Conservation (phyloP, 441 rosid species). For the Francoa sonchifolia region DNA sequence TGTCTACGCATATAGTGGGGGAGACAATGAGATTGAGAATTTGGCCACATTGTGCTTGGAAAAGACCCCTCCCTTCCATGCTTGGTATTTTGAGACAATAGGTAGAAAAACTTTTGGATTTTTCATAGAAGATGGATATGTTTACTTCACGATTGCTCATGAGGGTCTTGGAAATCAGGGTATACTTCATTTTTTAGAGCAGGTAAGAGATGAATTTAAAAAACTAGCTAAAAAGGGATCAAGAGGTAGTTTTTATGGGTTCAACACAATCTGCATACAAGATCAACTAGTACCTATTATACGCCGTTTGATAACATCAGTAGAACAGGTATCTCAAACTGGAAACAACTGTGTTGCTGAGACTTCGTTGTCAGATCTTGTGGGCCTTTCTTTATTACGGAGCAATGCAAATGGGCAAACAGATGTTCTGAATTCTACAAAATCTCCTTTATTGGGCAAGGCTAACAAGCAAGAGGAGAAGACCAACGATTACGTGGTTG, state of each 20-base stretch:
- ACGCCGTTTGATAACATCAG: slow-evolving; percentile 41
- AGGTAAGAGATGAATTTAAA: slow-evolving; percentile 50
- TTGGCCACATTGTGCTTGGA: slow-evolving; percentile 50
- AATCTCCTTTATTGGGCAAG: slow-evolving; percentile 59
- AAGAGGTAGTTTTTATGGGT: slow-evolving; percentile 47
- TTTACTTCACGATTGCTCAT: slow-evolving; percentile 55
- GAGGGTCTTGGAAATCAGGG: slow-evolving; percentile 35
- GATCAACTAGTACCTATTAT: slow-evolving; percentile 68
- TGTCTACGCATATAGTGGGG: slow-evolving; percentile 36
- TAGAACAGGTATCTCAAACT: slow-evolving; percentile 38
- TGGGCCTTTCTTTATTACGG: slow-evolving; percentile 36
- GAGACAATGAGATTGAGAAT: slow-evolving; percentile 37
- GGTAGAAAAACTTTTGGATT: slow-evolving; percentile 47
- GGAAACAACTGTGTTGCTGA: slow-evolving; percentile 26
- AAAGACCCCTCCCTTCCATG: slow-evolving; percentile 55
- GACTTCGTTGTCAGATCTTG: slow-evolving; percentile 21
- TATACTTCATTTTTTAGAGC: slow-evolving; percentile 42
- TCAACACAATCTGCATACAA: slow-evolving; percentile 31
- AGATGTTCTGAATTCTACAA: slow-evolving; percentile 43
- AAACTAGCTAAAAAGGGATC: slow-evolving; percentile 41
- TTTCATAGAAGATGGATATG: slow-evolving; percentile 54
- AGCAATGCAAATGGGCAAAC: slow-evolving; percentile 26
- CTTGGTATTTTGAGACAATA: slow-evolving; percentile 68
- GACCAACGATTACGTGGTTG: slow-evolving; percentile 50
- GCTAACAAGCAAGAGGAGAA: slow-evolving; percentile 52